Conservation (phyloP, 345 rosid genomes). For the Ricinus communis region DNA sequence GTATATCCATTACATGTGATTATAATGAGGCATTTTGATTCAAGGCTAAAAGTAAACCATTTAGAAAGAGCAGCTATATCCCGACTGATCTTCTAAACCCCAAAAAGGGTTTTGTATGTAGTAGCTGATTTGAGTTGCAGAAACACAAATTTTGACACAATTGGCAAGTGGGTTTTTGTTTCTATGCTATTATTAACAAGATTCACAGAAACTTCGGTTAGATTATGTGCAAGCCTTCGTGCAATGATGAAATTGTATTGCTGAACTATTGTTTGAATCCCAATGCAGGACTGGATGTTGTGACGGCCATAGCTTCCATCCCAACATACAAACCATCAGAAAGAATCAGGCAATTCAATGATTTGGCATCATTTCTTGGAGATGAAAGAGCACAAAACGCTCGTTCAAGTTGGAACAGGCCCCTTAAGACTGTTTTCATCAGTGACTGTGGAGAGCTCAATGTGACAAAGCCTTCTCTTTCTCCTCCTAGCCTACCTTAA, state of each 20-base stretch:
- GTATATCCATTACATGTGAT: too few species aligned
- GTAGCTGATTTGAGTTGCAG: too few species aligned
- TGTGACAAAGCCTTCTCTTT: slow-evolving; percentile 68
- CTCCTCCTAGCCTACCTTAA: slow-evolving; percentile 73
- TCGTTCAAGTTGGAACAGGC: slow-evolving; percentile 68
- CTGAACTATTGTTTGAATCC: neutral
- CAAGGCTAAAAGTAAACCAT: too few species aligned
- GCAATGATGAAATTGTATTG: neutral
- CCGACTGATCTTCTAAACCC: too few species aligned
- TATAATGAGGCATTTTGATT: too few species aligned
- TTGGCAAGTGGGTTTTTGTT: too few species aligned
- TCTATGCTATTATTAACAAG: too few species aligned
- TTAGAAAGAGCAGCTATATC: too few species aligned
- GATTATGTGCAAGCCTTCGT: too few species aligned
- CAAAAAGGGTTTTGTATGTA: too few species aligned
- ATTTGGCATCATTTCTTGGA: slow-evolving; percentile 71
- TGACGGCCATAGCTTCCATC: slow-evolving; percentile 66
- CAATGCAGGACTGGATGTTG: slow-evolving; percentile 74
- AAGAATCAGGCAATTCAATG: slow-evolving; percentile 64
- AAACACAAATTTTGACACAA: too few species aligned
- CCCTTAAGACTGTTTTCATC: slow-evolving; percentile 71
- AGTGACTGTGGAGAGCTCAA: slow-evolving; percentile 79
- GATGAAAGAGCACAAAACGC: slow-evolving; percentile 86
- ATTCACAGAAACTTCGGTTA: too few species aligned
- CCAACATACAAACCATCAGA: slow-evolving; percentile 77